Evolutionary conservation across 345 rosid species (phyloP).

Genomic region (Ricinus communis): DNA sequence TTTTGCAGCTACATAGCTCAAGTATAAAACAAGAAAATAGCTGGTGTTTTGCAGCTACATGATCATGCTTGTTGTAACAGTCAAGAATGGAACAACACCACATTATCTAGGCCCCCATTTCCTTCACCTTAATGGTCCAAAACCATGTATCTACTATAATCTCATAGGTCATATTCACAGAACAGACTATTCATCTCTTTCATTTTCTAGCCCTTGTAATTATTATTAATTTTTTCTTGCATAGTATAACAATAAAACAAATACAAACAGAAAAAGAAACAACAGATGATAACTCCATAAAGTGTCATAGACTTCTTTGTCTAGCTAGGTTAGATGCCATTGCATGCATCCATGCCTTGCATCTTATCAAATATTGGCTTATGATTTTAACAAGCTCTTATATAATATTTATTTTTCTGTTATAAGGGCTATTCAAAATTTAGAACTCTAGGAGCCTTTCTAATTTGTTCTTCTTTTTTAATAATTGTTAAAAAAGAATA

Average conservation of each 20-base stretch:
- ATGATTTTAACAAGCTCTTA: too few species aligned
- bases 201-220: too few species aligned
- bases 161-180: constrained; percentile 1
- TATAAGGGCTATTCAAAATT: too few species aligned
- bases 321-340: too few species aligned
- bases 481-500: too few species aligned
- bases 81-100: not conserved
- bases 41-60: constrained; percentile 6
- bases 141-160: not conserved
- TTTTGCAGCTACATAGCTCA: too few species aligned
- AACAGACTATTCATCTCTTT: not conserved
- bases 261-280: not conserved
- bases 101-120: not conserved
- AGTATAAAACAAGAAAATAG: constrained; percentile 4
- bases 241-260: not conserved
- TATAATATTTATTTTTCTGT: too few species aligned
- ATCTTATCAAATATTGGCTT: too few species aligned
- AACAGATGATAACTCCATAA: not conserved
- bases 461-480: too few species aligned
- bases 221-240: not conserved
- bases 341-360: too few species aligned
- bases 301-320: too few species aligned
- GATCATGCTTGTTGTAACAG: constrained; percentile 4
- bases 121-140: not conserved
- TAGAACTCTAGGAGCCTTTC: too few species aligned